These are phyloP conservation scores for Cyclotella atomus DNA, from an alignment of 108 stramenopile genomes.

Conservation along the genomic window DNA sequence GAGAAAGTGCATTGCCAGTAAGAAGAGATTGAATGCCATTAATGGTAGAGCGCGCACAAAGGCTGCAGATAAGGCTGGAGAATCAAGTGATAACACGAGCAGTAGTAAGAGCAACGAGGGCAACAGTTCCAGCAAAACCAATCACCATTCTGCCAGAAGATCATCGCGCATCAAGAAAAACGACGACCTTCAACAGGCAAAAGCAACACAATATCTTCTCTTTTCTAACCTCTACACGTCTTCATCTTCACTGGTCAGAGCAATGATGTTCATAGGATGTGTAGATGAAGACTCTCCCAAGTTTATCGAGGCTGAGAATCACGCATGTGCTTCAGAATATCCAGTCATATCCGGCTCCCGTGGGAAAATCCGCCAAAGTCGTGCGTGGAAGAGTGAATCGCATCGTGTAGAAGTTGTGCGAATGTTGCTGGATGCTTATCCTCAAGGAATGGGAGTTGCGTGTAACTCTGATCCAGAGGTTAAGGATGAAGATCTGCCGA, in stretches of 20 bases:
- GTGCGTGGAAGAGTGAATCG: constrained; percentile 17
- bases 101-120: background rate
- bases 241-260: constrained; percentile 13
- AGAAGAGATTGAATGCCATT: background rate
- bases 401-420: constrained; percentile 1
- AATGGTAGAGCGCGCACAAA: background rate
- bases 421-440: constrained; percentile 5
- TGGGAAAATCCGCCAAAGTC: constrained; percentile 1
- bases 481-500: background rate
- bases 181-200: background rate
- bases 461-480: constrained; percentile 6
- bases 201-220: constrained; percentile 4
- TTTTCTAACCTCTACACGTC: constrained; percentile 10
- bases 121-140: background rate
- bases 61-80: background rate
- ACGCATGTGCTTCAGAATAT: background rate
- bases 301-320: constrained; percentile 9
- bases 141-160: background rate
- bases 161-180: constrained; percentile 7
- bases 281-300: constrained; percentile 15
- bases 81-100: background rate
- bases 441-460: background rate
- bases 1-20: background rate
- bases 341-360: background rate
- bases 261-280: constrained; percentile 17